Conservation (phyloP, 2,329 filamentous ascomycete genomes). For the Arthrobotrys musiformis region DNA sequence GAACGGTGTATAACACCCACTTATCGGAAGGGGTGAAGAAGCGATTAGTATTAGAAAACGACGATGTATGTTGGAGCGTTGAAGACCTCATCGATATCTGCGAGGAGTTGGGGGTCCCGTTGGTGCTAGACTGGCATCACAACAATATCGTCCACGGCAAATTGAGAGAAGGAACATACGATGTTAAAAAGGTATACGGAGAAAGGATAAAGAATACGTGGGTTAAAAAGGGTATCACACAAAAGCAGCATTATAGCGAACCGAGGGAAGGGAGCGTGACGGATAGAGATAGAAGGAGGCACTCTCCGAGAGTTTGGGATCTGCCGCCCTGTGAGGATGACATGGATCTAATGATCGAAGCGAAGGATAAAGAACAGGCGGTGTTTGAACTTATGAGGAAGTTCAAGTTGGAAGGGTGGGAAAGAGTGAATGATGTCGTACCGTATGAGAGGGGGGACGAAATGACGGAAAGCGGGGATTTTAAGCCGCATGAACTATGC, state of each 20-base stretch:
- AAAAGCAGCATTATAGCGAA: slow-evolving; percentile 98
- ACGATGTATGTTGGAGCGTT: slow-evolving; percentile 91
- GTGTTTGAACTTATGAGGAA: slow-evolving; percentile 93
- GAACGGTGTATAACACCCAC: slow-evolving; percentile 73
- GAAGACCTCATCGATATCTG: slow-evolving; percentile 90
- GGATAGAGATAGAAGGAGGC: slow-evolving; percentile 80
- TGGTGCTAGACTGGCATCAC: slow-evolving; percentile 93
- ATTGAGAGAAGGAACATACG: slow-evolving; percentile 83
- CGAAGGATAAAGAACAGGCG: slow-evolving; percentile 97
- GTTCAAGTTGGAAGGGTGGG: slow-evolving; percentile 83
- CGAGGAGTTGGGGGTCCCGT: slow-evolving; percentile 90
- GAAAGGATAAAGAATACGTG: slow-evolving; percentile 84
- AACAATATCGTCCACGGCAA: slow-evolving; percentile 87
- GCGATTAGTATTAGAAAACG: slow-evolving; percentile 89
- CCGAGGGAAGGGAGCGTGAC: slow-evolving; percentile 80
- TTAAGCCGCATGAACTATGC: slow-evolving; percentile 70
- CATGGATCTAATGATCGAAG: slow-evolving; percentile 99
- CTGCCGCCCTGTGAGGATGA: slow-evolving; percentile 82
- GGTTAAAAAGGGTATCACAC: slow-evolving; percentile 82
- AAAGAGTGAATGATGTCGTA: slow-evolving; percentile 69
- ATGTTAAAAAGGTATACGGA: slow-evolving; percentile 76
- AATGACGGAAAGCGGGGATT: slow-evolving; percentile 63
- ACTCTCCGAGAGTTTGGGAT: slow-evolving; percentile 80
- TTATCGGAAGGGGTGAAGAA: slow-evolving; percentile 78
- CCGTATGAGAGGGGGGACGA: slow-evolving; percentile 82